These are phyloP conservation scores for Lachnellula occidentalis DNA, from an alignment of 2,329 filamentous ascomycete genomes.

Conservation along the genomic window DNA sequence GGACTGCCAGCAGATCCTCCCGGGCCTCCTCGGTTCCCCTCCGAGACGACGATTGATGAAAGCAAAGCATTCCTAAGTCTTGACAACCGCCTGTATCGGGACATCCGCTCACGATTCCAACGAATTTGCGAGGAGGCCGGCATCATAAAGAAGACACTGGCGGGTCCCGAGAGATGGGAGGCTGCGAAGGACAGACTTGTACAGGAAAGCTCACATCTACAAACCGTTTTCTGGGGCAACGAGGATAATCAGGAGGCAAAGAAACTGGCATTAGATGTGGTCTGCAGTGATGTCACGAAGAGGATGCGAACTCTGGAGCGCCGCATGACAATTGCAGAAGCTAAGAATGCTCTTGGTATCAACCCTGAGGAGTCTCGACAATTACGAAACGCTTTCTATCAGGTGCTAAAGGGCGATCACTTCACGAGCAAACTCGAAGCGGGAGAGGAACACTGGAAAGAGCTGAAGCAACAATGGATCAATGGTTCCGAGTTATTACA, in stretches of 20 bases:
- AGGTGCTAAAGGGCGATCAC: constrained; percentile 57
- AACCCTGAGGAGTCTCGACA: constrained; percentile 63
- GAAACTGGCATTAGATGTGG: constrained; percentile 67
- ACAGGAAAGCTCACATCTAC: constrained; percentile 57
- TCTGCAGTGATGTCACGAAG: constrained; percentile 79
- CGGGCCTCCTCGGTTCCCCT: constrained; percentile 68
- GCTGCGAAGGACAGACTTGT: constrained; percentile 63
- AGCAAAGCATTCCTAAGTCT: constrained; percentile 65
- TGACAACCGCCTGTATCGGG: constrained; percentile 56
- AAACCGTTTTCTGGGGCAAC: constrained; percentile 53
- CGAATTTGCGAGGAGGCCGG: constrained; percentile 61
- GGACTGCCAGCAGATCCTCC: constrained; percentile 62
- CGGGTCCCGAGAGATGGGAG: constrained; percentile 70
- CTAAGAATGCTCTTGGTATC: constrained; percentile 65
- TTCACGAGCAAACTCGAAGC: constrained; percentile 71
- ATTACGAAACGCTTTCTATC: constrained; percentile 60
- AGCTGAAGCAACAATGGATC: constrained; percentile 65
- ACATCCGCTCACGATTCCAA: constrained; percentile 62
- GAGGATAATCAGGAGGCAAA: constrained; percentile 55
- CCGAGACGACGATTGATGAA: constrained; percentile 76
- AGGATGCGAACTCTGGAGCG: constrained; percentile 61
- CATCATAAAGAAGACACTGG: constrained; percentile 70
- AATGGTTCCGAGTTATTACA: constrained; percentile 50
- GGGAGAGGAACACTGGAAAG: constrained; percentile 65
- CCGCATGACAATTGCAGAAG: constrained; percentile 67